These are phyloP conservation scores for Tilletia walkeri DNA, from an alignment of 1,284 basidiomycete genomes.

Conservation along the genomic window DNA sequence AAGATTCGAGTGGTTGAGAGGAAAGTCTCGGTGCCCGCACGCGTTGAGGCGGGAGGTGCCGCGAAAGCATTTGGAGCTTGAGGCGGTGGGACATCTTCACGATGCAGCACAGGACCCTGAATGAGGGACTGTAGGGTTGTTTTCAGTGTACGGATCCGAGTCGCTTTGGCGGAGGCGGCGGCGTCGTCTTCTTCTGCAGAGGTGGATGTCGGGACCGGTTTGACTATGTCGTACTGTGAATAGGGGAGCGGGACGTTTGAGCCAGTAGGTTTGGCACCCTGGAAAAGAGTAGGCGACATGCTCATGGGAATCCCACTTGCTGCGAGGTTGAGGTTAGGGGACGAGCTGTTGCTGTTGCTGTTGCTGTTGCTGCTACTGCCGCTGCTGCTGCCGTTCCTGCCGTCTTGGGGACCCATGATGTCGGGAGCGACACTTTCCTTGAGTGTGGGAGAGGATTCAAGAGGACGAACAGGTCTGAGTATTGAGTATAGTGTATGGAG, in stretches of 20 bases:
- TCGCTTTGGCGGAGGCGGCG: neutral
- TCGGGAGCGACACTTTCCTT: no score
- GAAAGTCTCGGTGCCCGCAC: neutral
- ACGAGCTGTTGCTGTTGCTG: no score
- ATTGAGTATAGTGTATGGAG: neutral
- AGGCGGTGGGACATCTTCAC: neutral
- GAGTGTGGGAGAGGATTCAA: neutral
- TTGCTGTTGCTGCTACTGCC: neutral
- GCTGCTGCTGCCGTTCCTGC: constrained; percentile 7
- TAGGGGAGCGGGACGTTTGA: neutral
- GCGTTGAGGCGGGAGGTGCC: neutral
- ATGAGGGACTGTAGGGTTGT: neutral
- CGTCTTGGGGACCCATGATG: neutral
- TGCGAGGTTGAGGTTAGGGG: no score
- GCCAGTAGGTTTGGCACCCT: neutral
- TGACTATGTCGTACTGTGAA: constrained; percentile 12
- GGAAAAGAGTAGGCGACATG: neutral
- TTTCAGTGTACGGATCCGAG: neutral
- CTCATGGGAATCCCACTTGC: neutral
- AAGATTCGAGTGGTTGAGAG: constrained; percentile 5
- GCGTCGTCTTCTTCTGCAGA: neutral
- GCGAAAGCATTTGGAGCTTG: neutral
- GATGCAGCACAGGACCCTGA: neutral
- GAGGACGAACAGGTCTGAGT: no score
- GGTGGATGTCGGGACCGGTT: neutral